Evolutionary conservation across 1,284 basidiomycete species (phyloP), one percentile per base, ranked within the genome.

Genomic region (Cyathus olla): DNA sequence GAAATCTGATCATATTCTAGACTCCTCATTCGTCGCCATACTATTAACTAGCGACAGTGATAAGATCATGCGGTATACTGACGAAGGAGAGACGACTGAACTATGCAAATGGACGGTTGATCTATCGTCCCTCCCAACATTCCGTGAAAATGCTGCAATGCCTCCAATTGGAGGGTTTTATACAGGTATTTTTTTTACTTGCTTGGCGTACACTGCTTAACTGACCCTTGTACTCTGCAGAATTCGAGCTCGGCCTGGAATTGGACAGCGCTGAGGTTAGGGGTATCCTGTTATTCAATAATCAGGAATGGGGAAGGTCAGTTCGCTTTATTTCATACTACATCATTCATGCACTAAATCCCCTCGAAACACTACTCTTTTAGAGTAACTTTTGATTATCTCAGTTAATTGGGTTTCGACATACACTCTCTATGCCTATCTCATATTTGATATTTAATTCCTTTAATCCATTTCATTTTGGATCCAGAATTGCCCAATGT

Each of bases 51-150:
- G 90, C 28, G 90, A 94, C 60, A 81, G 82, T 22, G 90, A 92
- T 66, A 87, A 83, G 68, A 82, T 90, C 57, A 91, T 93, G 89
- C 83, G 93, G 60, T 94, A 93, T 70, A 92, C 90, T 5, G 93
- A 95, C 71, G 93, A 95, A 80, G 91, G 90, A 17, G 91, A 91
- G 69, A 90, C 87, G 15, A 80, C 73, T 54, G 92, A 94, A 71
- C 79, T 95, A 56, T 95, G 94, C 80, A 90, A 92, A 77, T 95
- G 94, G 94, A 93, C 90, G 8, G 93, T 95, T 47, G 91, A 95
- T 75, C 82, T 95, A 55, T 86, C 87, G 48, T 85, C 89, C 27
- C 76, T 95, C 60, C 93, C 93, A 29, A 89, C 87, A 47, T 95
- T 94, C 81, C 88, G 87, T 72, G 87, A 88, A 63, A 89, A 90